Percentiles rank a stretch among this genome's conserved stretches.
These are phyloP conservation scores for Cryptomeria japonica DNA, from an alignment of 75 land plant genomes.

Conservation along the genomic window DNA sequence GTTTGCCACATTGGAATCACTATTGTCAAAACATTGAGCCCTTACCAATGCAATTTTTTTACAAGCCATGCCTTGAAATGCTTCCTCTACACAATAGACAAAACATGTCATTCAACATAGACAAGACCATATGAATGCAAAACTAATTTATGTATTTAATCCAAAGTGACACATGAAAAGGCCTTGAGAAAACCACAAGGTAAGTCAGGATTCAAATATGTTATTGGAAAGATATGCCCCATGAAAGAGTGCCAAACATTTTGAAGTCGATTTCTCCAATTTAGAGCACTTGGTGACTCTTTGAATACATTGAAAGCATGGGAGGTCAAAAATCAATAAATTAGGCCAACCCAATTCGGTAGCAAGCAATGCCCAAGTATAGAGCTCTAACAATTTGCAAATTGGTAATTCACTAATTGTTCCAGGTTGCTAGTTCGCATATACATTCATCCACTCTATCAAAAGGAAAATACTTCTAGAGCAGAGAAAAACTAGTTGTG, in stretches of 20 bases:
- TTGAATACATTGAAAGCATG: background rate
- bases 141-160: no score
- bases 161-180: background rate
- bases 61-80: no score
- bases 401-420: background rate
- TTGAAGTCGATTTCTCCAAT: background rate
- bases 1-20: no score
- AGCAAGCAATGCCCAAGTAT: background rate
- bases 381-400: background rate
- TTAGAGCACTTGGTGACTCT: background rate
- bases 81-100: no score
- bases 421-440: background rate
- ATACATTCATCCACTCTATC: background rate
- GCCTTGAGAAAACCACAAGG: background rate
- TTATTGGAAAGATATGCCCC: background rate
- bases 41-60: no score
- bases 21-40: no score
- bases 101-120: no score
- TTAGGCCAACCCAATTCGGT: background rate
- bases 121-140: no score
- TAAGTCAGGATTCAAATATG: background rate
- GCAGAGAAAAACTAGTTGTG: background rate
- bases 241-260: background rate
- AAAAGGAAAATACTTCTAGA: background rate
- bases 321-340: background rate